Evolutionary conservation across 306 rosid species (phyloP), one percentile per base, ranked within the genome.

Genomic region (Sindora glabra): DNA sequence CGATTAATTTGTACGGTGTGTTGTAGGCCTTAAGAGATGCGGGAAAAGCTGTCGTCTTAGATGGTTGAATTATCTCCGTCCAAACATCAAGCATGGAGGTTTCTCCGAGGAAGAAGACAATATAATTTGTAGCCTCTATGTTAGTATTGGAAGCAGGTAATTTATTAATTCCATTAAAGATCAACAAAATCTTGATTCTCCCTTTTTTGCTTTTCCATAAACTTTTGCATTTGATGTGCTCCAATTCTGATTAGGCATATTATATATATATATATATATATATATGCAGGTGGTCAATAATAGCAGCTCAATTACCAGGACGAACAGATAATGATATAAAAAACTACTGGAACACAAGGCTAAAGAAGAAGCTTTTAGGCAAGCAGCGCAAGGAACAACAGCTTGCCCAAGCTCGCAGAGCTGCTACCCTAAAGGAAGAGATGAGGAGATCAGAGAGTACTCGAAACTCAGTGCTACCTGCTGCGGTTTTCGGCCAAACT

Each of bases 11-110:
- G n/a, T n/a, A n/a, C n/a, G n/a, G n/a, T n/a, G n/a, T n/a, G n/a
- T n/a, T n/a, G n/a, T 59, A 90, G 99, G 97, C 36, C 85, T 92
- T 3, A 92, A 80, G 82, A 79, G 99, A 75, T 92, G 99, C 36
- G 99, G 99, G 45, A 92, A 92, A 64, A 92, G 99, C 63, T 92
- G 99, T 73, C 95, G 99, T 11, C 86, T 92, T 7, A 62, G 99
- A 66, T 92, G 99, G 99, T 57, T 92, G 73, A 92, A 92, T 73
- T 92, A 92, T 75, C 96, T 92, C 42, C 72, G 96, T 12, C 99
- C 99, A 22, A 89, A 92, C 69, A 89, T 92, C 26, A 92, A 75
- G 73, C 99, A 92, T 48, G 99, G 99, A 10, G 90, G 89, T 5
- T 92, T 92, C 59, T 89, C 99, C 0, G 99, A 92, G 70, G 96